These are phyloP conservation scores for Pythium apleroticum DNA, from an alignment of 352 stramenopile genomes.

Conservation along the genomic window DNA sequence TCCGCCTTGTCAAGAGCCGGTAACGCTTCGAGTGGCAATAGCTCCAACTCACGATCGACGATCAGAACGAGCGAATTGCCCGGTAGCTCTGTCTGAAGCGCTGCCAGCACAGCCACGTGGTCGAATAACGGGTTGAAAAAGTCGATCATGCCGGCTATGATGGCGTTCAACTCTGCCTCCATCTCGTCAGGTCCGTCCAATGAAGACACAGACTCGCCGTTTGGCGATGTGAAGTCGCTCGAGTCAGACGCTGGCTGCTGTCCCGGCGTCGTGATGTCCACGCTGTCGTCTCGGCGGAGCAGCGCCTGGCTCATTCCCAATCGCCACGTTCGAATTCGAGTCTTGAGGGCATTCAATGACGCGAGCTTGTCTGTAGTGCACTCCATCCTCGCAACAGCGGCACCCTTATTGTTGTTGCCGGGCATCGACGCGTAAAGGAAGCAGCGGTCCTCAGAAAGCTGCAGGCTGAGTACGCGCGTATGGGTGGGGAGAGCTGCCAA, in stretches of 20 bases:
- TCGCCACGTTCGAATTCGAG: constrained; percentile 43
- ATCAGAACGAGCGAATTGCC: constrained; percentile 54
- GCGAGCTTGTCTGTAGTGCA: constrained; percentile 38
- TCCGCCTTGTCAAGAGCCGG: constrained; percentile 44
- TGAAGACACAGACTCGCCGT: background rate
- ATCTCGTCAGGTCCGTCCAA: constrained; percentile 31
- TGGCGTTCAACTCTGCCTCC: constrained; percentile 52
- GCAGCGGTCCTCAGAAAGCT: constrained; percentile 67
- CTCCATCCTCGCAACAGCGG: constrained; percentile 59
- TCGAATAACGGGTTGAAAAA: constrained; percentile 56
- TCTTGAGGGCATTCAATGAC: constrained; percentile 31
- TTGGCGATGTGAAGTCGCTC: background rate
- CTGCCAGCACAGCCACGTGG: constrained; percentile 41
- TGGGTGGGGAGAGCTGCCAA: constrained; percentile 40
- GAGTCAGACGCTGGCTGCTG: background rate
- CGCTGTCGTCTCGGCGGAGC: constrained; percentile 35
- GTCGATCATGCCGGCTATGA: constrained; percentile 43
- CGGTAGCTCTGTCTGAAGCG: constrained; percentile 42
- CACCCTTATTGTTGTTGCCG: constrained; percentile 37
- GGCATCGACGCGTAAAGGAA: constrained; percentile 62
- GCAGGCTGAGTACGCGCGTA: constrained; percentile 48
- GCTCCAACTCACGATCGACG: constrained; percentile 48
- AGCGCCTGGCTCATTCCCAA: constrained; percentile 36
- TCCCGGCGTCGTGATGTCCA: background rate
- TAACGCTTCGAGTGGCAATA: constrained; percentile 57